phyloP scores from a whole-genome alignment of 805 yeast genomes.

The Ogataea dorogensis region DNA sequence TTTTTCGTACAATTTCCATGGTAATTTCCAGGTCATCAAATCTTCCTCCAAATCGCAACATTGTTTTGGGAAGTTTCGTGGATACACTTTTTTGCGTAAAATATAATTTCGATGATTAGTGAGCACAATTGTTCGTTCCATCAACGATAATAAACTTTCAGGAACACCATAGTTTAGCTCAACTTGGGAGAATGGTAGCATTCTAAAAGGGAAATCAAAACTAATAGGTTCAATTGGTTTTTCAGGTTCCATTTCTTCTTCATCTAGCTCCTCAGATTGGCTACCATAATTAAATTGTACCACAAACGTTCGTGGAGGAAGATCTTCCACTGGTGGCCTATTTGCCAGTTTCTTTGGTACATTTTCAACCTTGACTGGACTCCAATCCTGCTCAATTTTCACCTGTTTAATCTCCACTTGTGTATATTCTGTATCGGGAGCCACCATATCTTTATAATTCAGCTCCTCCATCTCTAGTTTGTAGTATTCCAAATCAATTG shows the following conservation, averaged over 20 bases:
- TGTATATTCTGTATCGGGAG: conserved; percentile 27
- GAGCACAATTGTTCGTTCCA: conserved; percentile 44
- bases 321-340: conserved; percentile 28
- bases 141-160: conserved; percentile 41
- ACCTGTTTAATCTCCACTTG: conserved; percentile 29
- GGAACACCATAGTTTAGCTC: conserved; percentile 52
- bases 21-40: conserved; percentile 44
- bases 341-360: conserved; percentile 25
- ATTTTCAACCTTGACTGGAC: conserved; percentile 15
- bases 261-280: conserved; percentile 13
- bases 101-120: conserved; percentile 55
- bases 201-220: conserved; percentile 1
- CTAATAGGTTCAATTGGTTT: conserved; percentile 19
- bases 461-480: conserved; percentile 36
- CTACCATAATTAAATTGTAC: conserved; percentile 26
- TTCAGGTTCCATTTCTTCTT: conserved; percentile 8
- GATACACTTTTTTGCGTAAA: conserved; percentile 39
- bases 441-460: conserved; percentile 29
- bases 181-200: conserved; percentile 22
- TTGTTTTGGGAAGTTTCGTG: conserved; percentile 53
- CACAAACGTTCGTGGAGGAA: conserved; percentile 34
- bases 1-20: conserved; percentile 41
- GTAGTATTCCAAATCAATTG: conserved; percentile 47
- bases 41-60: conserved; percentile 56
- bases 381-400: conserved; percentile 9